phyloP scores from a whole-genome alignment of 1,139 yeast species.

The Scheffersomyces illinoinensis region DNA sequence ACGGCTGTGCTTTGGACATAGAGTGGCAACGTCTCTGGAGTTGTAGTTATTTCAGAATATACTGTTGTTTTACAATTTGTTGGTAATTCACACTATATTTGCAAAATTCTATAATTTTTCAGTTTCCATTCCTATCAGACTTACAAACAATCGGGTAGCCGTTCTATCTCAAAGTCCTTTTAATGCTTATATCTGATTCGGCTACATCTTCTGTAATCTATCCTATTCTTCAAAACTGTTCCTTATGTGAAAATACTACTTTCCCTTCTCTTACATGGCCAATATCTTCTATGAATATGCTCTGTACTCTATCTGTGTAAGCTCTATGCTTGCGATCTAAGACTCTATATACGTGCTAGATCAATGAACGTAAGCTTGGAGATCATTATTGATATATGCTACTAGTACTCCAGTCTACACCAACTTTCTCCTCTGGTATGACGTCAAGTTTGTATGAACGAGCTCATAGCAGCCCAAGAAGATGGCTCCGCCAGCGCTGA shows the following conservation, averaged over 20 bases:
- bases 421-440: neutral
- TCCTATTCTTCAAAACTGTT: neutral
- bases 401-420: neutral
- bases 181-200: no score
- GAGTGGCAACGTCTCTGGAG: neutral
- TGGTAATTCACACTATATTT: neutral
- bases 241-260: neutral
- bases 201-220: no score
- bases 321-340: neutral
- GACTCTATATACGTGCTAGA: neutral
- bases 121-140: neutral
- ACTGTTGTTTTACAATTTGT: no score
- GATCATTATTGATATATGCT: neutral
- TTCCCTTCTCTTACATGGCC: neutral
- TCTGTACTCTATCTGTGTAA: neutral
- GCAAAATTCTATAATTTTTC: neutral
- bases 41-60: neutral
- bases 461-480: constrained; percentile 92
- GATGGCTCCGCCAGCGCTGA: constrained; percentile 97
- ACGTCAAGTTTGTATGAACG: constrained; percentile 38
- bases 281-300: neutral
- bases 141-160: no score
- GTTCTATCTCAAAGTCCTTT: no score
- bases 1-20: neutral
- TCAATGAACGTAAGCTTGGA: neutral